A percentile compares a stretch with the other conserved stretches of the same genome.
Evolutionary conservation across 1,284 basidiomycete genomes (phyloP).

Genomic region (Amylostereum areolatum): DNA sequence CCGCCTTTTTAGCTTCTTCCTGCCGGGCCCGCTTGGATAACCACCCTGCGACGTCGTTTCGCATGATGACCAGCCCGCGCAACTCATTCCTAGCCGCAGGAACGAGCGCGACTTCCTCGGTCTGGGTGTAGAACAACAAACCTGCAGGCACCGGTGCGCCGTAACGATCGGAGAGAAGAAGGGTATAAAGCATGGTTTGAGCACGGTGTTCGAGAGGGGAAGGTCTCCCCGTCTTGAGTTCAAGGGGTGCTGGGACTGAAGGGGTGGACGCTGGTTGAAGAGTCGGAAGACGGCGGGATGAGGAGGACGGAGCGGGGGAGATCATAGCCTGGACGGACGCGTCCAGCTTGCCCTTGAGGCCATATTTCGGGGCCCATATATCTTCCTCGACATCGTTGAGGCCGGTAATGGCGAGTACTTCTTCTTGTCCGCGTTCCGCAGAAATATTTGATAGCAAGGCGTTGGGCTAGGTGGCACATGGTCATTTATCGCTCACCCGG

Average conservation of each 20-base stretch:
- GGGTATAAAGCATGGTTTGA: slow-evolving; percentile 96
- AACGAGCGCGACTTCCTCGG: slow-evolving; percentile 81
- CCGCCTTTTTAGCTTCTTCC: slow-evolving; percentile 14
- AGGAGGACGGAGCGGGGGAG: slow-evolving; percentile 30
- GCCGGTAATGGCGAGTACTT: slow-evolving; percentile 65
- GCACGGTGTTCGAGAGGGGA: slow-evolving; percentile 89
- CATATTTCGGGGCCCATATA: slow-evolving; percentile 94
- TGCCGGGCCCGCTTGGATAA: slow-evolving; percentile 38
- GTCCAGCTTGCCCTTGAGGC: slow-evolving; percentile 94
- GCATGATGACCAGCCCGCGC: slow-evolving; percentile 70
- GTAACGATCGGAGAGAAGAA: slow-evolving; percentile 89
- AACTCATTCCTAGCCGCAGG: slow-evolving; percentile 78
- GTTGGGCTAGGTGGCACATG: slow-evolving; percentile 37
- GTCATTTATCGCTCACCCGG: slow-evolving; percentile 6
- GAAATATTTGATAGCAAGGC: slow-evolving; percentile 65
- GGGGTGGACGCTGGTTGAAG: neutral
- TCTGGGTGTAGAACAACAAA: slow-evolving; percentile 91
- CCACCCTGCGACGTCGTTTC: slow-evolving; percentile 85
- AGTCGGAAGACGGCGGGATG: slow-evolving; percentile 13
- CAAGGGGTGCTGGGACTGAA: slow-evolving; percentile 66
- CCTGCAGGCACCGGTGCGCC: slow-evolving; percentile 68
- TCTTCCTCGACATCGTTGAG: slow-evolving; percentile 93
- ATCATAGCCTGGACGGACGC: slow-evolving; percentile 77
- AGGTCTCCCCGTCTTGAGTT: slow-evolving; percentile 91
- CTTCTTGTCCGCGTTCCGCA: slow-evolving; percentile 36